phyloP scores from a whole-genome alignment of 2,329 filamentous ascomycete genomes.

The Chrysoporthe austroafricana region DNA sequence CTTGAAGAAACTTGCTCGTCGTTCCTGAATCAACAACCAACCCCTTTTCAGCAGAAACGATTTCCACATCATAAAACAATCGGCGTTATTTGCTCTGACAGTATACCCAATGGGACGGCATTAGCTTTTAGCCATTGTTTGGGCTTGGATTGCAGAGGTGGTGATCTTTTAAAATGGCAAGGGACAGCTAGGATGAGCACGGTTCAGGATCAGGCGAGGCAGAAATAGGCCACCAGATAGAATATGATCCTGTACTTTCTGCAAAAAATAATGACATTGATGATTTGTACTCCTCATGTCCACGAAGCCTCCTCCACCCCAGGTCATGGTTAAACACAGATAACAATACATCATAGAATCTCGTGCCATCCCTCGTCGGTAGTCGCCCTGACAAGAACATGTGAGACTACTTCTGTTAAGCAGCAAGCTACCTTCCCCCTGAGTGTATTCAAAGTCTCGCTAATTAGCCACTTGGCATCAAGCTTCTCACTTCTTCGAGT shows the following conservation, averaged over 20 bases:
- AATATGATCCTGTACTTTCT: neutral
- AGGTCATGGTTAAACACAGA: neutral
- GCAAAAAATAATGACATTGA: neutral
- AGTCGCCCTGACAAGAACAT: too few species aligned
- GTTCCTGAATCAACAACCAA: neutral
- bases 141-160: neutral
- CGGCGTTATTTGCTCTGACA: neutral
- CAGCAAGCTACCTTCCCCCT: too few species aligned
- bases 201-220: neutral
- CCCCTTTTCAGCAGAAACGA: neutral
- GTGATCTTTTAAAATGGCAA: neutral
- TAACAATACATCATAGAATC: neutral
- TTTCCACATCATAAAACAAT: neutral
- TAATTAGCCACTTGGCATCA: neutral
- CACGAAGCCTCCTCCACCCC: too few species aligned
- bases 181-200: neutral
- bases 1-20: slow-evolving; percentile 14
- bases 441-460: too few species aligned
- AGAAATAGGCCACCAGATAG: neutral
- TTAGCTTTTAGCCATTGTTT: neutral
- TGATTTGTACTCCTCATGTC: neutral
- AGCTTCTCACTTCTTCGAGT: neutral
- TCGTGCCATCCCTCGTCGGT: neutral
- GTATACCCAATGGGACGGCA: neutral
- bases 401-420: neutral